phyloP scores from a whole-genome alignment of 306 rosid genomes.

The Betula pendula region DNA sequence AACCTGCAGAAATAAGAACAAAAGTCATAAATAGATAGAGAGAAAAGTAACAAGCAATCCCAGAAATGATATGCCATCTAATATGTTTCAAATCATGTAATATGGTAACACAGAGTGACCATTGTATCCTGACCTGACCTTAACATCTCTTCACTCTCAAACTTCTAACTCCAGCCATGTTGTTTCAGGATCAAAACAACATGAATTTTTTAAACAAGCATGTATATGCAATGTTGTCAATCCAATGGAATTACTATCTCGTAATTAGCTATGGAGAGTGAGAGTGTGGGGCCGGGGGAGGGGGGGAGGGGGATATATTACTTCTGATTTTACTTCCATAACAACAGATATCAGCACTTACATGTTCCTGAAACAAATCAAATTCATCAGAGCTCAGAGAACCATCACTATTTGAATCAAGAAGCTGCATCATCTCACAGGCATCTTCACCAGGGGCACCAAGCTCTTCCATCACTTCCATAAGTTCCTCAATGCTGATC shows the following conservation, averaged over 20 bases:
- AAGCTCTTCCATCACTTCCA: constrained; percentile 92
- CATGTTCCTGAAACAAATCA: constrained; percentile 70
- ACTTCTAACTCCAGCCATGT: not conserved
- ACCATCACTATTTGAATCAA: constrained; percentile 66
- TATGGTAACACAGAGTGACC: not conserved
- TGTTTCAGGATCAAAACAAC: not conserved
- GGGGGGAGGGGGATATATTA: not conserved
- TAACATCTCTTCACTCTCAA: not conserved
- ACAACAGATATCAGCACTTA: constrained; percentile 21
- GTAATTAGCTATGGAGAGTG: not conserved
- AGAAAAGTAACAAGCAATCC: not conserved
- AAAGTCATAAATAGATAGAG: not conserved
- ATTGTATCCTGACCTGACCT: not conserved
- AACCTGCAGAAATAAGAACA: constrained; percentile 45
- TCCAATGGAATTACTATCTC: not conserved
- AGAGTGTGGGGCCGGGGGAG: not conserved
- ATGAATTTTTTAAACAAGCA: constrained; percentile 13
- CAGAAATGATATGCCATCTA: too few relatives aligned
- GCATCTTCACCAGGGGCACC: constrained; percentile 96
- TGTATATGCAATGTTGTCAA: not conserved
- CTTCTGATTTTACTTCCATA: not conserved
- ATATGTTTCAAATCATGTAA: not conserved
- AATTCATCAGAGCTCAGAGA: constrained; percentile 67
- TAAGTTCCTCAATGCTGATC: constrained; percentile 87
- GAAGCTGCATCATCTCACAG: constrained; percentile 57